These are phyloP conservation scores for Blastobotrys illinoisensis DNA, from an alignment of 1,139 yeast species.

Conservation along the genomic window DNA sequence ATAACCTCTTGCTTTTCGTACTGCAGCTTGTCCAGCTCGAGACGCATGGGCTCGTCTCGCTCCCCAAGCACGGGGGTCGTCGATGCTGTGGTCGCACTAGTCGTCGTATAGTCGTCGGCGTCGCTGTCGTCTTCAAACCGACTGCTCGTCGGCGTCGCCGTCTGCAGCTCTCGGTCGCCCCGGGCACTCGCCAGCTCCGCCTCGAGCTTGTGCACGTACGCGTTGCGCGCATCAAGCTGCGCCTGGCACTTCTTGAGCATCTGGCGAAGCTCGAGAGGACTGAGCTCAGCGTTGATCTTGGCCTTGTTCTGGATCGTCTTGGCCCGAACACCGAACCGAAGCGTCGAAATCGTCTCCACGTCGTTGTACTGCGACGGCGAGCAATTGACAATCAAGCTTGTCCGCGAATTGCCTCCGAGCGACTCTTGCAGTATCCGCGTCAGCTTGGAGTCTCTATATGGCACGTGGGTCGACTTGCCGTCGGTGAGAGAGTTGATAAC, in stretches of 20 bases:
- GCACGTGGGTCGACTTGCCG: constrained; percentile 58
- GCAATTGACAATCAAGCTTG: constrained; percentile 72
- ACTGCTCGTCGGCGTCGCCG: background rate
- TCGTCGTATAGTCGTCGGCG: background rate
- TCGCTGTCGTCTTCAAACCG: background rate
- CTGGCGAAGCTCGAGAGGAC: constrained; percentile 49
- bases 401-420: constrained; percentile 81
- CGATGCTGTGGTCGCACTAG: background rate
- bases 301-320: constrained; percentile 65
- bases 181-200: constrained; percentile 35
- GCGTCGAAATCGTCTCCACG: constrained; percentile 67
- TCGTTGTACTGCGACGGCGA: constrained; percentile 62
- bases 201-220: constrained; percentile 47
- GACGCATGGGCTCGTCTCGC: background rate
- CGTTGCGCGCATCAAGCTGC: constrained; percentile 41
- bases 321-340: constrained; percentile 78
- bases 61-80: background rate
- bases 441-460: constrained; percentile 78
- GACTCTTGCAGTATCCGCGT: constrained; percentile 82
- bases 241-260: constrained; percentile 46
- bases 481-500: constrained; percentile 79
- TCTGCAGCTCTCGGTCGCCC: background rate
- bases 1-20: constrained; percentile 30
- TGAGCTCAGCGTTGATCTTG: constrained; percentile 62
- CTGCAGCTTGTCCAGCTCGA: constrained; percentile 26